Percentiles rank a stretch among this genome's conserved stretches.
These are phyloP conservation scores for Starmerella gropengiesseri DNA, from an alignment of 805 yeast genomes.

Conservation along the genomic window DNA sequence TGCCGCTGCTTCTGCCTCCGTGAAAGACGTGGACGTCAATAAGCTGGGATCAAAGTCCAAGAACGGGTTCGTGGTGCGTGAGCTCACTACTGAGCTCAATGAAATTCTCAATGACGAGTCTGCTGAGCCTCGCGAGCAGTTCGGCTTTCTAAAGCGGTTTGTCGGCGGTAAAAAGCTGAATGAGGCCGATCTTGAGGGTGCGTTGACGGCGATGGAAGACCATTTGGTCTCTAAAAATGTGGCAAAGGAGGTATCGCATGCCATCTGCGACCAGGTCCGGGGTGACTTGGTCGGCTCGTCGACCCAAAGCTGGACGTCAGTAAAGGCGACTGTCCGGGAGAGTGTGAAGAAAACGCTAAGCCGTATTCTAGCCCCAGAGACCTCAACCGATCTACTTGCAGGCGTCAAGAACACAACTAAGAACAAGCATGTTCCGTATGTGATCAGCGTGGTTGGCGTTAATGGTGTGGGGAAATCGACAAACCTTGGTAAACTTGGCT, in stretches of 20 bases:
- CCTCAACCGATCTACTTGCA: constrained; percentile 74
- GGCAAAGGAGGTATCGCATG: constrained; percentile 77
- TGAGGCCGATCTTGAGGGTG: constrained; percentile 52
- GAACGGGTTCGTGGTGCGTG: constrained; percentile 55
- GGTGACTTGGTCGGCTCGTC: constrained; percentile 60
- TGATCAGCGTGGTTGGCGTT: constrained; percentile 95
- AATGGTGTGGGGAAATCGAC: constrained; percentile 98
- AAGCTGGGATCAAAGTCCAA: constrained; percentile 37
- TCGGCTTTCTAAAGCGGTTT: constrained; percentile 48
- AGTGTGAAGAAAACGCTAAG: constrained; percentile 49
- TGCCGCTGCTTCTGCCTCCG: constrained; percentile 24
- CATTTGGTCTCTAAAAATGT: constrained; percentile 79
- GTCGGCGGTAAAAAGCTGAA: constrained; percentile 62
- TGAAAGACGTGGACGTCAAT: constrained; percentile 24
- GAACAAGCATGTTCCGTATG: constrained; percentile 52
- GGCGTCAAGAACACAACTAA: constrained; percentile 47
- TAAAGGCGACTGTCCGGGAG: constrained; percentile 54
- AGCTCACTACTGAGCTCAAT: constrained; percentile 45
- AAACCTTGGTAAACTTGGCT: constrained; percentile 84
- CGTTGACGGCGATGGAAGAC: constrained; percentile 54
- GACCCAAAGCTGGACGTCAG: constrained; percentile 62
- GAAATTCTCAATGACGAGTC: constrained; percentile 28
- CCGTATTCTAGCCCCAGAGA: constrained; percentile 78
- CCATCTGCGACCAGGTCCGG: constrained; percentile 59
- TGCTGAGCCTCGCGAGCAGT: constrained; percentile 31